Evolutionary conservation across 2,329 filamentous ascomycete genomes (phyloP), one percentile per base, ranked within the genome.

Genomic region (Penicillium aurantiogriseum): DNA sequence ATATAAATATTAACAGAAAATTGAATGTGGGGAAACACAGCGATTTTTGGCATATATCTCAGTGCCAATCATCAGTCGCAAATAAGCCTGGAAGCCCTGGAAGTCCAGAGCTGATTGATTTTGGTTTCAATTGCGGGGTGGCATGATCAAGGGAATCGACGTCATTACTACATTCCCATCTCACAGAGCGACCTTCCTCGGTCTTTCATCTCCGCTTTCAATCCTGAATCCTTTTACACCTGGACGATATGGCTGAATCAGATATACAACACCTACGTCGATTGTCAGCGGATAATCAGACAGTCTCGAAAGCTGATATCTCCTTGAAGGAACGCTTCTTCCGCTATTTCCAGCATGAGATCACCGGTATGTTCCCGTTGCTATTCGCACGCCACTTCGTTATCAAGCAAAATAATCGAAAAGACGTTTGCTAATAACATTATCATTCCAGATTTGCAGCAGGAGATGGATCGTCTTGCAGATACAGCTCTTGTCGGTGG

Each of bases 281-380:
- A 47, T 58, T 70, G 17, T 75, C 74, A 29, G 68, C 71, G 27
- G 69, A 71, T 35, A 72, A 72, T 42, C 69, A 74, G 47, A 69
- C 65, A 8, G 65, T 70, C 48, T 67, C 66, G 6, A 75, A 71
- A 56, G 66, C 70, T 4, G 75, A 77, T 42, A 71, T 75, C 10
- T 71, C 76, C 57, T 76, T 85, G 56, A 94, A 92, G 65, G 88
- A 93, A 69, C 85, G 85, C 38, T 96, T 96, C 79, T 92, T 93
- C 73, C 85, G 86, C 66, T 88, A 91, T 71, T 96, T 96, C 69
- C 88, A 91, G 64, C 82, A 87, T 66, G 87, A 90, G 74, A 85
- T 89, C 51, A 85, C 85, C 46, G 82, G 90, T 92, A 78, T 72
- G 50, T 27, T 3, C 17, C 23, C 29, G 17, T 35, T 44, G 19